Evolutionary conservation across 2,329 filamentous ascomycete genomes (phyloP).

Genomic region (Calonectria multiphialidica): DNA sequence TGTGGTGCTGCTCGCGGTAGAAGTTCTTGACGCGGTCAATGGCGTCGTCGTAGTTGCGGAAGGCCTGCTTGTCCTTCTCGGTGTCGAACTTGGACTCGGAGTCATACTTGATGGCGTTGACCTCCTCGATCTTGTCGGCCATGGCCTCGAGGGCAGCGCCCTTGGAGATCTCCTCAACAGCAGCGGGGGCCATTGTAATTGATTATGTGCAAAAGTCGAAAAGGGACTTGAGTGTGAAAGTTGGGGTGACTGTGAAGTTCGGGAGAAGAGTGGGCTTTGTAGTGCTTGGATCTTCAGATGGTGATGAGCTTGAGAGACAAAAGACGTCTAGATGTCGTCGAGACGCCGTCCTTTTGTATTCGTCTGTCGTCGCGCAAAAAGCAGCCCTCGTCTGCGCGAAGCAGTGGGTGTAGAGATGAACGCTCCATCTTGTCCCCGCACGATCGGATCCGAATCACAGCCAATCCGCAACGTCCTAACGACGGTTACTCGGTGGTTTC

Average conservation of each 20-base stretch:
- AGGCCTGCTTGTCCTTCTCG: constrained; percentile 82
- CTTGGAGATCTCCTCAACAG: constrained; percentile 40
- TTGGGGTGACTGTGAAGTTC: constrained; percentile 1
- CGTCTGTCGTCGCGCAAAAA: background rate
- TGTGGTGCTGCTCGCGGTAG: constrained; percentile 79
- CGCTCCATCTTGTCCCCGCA: constrained; percentile 36
- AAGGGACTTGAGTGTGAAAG: background rate
- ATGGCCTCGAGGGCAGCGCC: constrained; percentile 58
- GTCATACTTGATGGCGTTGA: constrained; percentile 66
- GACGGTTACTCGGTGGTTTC: constrained; percentile 34
- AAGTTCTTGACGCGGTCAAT: constrained; percentile 89
- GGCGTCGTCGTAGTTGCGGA: constrained; percentile 86
- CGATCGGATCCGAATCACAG: constrained; percentile 24
- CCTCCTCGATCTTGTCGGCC: constrained; percentile 63
- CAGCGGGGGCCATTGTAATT: constrained; percentile 43
- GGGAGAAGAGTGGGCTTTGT: background rate
- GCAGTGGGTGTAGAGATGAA: constrained; percentile 8
- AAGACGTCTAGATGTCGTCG: constrained; percentile 7
- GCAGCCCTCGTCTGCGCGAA: constrained; percentile 29
- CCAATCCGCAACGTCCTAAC: constrained; percentile 39
- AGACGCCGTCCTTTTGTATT: constrained; percentile 23
- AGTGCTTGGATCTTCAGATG: constrained; percentile 6
- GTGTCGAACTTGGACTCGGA: constrained; percentile 75
- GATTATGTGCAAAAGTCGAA: constrained; percentile 26
- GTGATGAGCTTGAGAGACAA: constrained; percentile 29